A percentile compares a stretch with the other conserved stretches of the same genome.
phyloP scores from a whole-genome alignment of 2,329 filamentous ascomycete genomes.

The Cercospora zeina region DNA sequence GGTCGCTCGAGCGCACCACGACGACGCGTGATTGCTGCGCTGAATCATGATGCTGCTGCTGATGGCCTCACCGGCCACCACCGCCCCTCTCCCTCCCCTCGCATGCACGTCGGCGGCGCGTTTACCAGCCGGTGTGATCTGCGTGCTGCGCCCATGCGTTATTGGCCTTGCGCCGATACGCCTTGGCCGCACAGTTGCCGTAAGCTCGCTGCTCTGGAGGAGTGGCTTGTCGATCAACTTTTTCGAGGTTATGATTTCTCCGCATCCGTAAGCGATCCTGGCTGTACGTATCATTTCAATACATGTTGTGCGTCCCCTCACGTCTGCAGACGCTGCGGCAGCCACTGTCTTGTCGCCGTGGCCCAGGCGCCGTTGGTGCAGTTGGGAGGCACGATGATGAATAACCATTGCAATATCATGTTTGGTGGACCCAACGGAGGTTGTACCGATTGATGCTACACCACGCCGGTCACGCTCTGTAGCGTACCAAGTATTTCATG shows the following conservation, averaged over 20 bases:
- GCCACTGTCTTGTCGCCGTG: background rate
- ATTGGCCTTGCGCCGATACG: conserved; percentile 1
- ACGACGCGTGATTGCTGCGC: background rate
- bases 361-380: background rate
- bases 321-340: conserved; percentile 13
- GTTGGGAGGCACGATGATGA: background rate
- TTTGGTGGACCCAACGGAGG: background rate
- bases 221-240: conserved; percentile 21
- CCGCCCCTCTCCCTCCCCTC: too few species aligned
- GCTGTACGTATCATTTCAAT: conserved; percentile 20
- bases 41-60: background rate
- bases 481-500: background rate
- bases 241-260: conserved; percentile 16
- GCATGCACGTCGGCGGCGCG: background rate
- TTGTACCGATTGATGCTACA: background rate
- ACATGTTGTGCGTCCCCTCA: conserved; percentile 20
- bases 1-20: conserved; percentile 6
- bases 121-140: conserved; percentile 3
- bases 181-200: conserved; percentile 15
- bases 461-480: background rate
- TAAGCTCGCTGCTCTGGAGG: conserved; percentile 9
- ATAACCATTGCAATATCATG: background rate
- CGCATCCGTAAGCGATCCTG: conserved; percentile 15
- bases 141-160: background rate
- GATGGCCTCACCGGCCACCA: background rate